Evolutionary conservation across 257 asterid genomes (phyloP), one percentile per base, ranked within the genome.

Genomic region (Scutellaria minor): DNA sequence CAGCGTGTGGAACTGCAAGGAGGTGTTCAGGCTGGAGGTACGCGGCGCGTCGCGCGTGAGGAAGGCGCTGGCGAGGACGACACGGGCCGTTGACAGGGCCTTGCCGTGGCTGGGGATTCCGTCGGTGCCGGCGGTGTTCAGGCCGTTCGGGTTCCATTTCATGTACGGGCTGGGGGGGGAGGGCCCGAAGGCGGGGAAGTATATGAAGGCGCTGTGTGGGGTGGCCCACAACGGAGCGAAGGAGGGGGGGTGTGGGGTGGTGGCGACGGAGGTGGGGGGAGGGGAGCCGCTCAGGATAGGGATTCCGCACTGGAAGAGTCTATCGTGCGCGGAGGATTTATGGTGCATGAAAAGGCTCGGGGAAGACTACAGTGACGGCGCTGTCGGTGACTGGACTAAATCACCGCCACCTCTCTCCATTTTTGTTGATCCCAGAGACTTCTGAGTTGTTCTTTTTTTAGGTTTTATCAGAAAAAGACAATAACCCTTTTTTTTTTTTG

Each of bases 371-470:
- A 84, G 89, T 75, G 96, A 90, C 80, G 88, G 83, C 67, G 50
- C 84, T 12, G 83, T 82, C 10, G 96, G 90, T 66, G 96, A 91
- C 75, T 91, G 96, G 97, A 87, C 88, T 0, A 89, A 89, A 77
- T 89, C 94, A 40, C 86, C 80, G 15, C 87, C 94, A 66, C 87
- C 85, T 40, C 70, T 54, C 46, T 89, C 96, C 37, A 83, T 89
- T 80, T 91, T 91, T 84, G 96, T 91, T 73, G 97, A 91, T 84
- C 97, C 96, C 6, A 85, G 97, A 69, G 97, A 89, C 78, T 77
- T 91, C 77, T 87, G 78, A 70, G 9, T 50, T 9, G 18, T 53
- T 44, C 41, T 51, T 62, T 6, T 27, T 22, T 6, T 18, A 27
- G 27, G 44, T 12, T 24, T 24, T 24, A 24, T 24, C 27, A 24